Base-by-base conservation (phyloP, 1,284 basidiomycete species). In the Phlebopus sp. region DNA sequence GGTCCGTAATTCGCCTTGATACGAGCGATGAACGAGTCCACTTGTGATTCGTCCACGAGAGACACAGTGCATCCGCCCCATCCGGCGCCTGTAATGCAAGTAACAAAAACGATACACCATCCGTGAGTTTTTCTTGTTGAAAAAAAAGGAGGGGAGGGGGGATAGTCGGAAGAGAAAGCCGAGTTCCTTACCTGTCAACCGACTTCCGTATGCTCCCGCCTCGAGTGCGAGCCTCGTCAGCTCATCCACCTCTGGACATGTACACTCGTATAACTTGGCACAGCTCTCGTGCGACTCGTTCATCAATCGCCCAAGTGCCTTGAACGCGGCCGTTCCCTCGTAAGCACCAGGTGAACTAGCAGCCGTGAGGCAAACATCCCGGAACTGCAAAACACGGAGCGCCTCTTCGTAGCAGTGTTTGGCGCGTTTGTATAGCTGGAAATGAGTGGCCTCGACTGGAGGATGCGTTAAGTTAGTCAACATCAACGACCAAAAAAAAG, bases 31-130 rank as follows among this genome's bases (percentile, higher is more conserved):
- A 95, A 93, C n/a, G 60, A 54, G 0, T 78, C 74, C 3, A 90
- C 86, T 31, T 77, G 60, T n/a, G 72, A 67, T 56, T 87, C 84
- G 6, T 80, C 76, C 3, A 95, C 85, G 15, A 95, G 76, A 14
- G 88, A 90, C 18, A 95, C 86, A 0, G 87, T 88, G 56, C 90
- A 92, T 10, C 92, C 92, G 42, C 92, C 92, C 91, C 91, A 96
- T 2, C 92, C 92, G 0, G 92, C 92, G 36, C 88, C 87, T 86
- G 50, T 17, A 21, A 17, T 30, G 44, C 17, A 21, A 23, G 35
- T 34, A 35, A 38, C 48, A 37, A 9, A 23, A 17, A n/a, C 8
- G 32, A 2, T 13, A 0, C 5, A 15, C 56, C 23, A 62, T 30
- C 4, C 13, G 25, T 3, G 2, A 5, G 2, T 4, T n/a, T n/a